Conservation (phyloP, 2,329 filamentous ascomycete genomes). For the Ceratocystis smalleyi region DNA sequence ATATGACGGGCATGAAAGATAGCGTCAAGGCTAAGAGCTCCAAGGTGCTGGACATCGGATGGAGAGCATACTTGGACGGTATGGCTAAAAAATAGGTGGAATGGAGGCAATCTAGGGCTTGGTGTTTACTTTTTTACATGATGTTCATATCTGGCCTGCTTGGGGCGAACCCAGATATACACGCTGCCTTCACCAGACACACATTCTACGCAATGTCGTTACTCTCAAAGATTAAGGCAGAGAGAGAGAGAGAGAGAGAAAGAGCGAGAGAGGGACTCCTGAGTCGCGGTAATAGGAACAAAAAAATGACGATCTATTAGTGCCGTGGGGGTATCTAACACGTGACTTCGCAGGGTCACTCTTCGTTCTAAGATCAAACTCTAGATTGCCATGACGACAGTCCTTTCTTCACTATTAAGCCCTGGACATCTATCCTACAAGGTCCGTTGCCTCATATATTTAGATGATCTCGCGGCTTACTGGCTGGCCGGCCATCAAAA, state of each 20-base stretch:
- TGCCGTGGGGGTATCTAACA: slow-evolving; percentile 3
- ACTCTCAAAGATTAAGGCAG: neutral
- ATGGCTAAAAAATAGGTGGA: slow-evolving; percentile 22
- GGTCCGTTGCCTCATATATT: neutral
- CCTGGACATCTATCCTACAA: neutral
- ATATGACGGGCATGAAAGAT: slow-evolving; percentile 45
- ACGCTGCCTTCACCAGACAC: neutral
- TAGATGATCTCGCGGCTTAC: slow-evolving; percentile 9
- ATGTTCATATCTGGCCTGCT: neutral
- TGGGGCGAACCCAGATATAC: neutral
- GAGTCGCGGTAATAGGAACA: neutral
- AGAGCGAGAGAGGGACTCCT: neutral
- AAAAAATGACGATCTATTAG: neutral
- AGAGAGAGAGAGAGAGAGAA: neutral
- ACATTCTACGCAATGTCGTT: neutral
- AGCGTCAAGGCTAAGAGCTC: slow-evolving; percentile 50
- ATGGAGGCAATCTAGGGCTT: too few relatives aligned
- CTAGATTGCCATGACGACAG: neutral
- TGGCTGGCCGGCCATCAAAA: slow-evolving; percentile 1
- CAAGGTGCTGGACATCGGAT: slow-evolving; percentile 40
- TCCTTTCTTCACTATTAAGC: neutral
- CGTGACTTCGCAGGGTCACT: neutral
- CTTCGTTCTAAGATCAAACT: neutral
- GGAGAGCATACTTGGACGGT: slow-evolving; percentile 35
- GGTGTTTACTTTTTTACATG: neutral